Percentiles rank a stretch among this genome's conserved stretches.
Conservation (phyloP, 768 basidiomycete species). For the Coprinopsis sp. region DNA sequence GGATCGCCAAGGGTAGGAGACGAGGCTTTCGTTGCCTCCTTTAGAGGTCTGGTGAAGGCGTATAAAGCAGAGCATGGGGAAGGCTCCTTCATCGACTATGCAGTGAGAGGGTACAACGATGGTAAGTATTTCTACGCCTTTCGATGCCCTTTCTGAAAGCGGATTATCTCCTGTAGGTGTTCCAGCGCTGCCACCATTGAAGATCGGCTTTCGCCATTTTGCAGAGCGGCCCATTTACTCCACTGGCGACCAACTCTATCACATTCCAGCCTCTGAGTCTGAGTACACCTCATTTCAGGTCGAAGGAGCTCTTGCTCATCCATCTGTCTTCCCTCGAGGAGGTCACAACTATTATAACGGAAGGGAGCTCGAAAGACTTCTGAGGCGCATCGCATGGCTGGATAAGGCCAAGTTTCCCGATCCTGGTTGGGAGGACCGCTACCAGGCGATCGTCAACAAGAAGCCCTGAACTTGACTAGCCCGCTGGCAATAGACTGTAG, state of each 20-base stretch:
- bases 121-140: slow-evolving; percentile 27
- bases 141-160: background rate
- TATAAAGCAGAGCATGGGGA: slow-evolving; percentile 33
- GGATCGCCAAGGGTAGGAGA: slow-evolving; percentile 51
- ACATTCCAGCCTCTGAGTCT: slow-evolving; percentile 38
- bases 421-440: slow-evolving; percentile 39
- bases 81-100: slow-evolving; percentile 39
- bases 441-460: slow-evolving; percentile 21
- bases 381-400: slow-evolving; percentile 40
- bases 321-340: slow-evolving; percentile 41
- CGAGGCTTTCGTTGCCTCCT: slow-evolving; percentile 34
- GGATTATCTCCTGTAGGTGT: slow-evolving; percentile 36
- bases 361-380: slow-evolving; percentile 46
- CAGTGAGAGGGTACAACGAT: slow-evolving; percentile 53
- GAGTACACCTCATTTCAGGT: slow-evolving; percentile 45
- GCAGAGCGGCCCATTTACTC: slow-evolving; percentile 45
- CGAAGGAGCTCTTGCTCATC: slow-evolving; percentile 14
- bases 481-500: too few species aligned
- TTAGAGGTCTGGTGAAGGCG: slow-evolving; percentile 30
- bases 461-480: too few species aligned
- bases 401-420: slow-evolving; percentile 28
- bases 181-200: slow-evolving; percentile 48
- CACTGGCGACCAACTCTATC: slow-evolving; percentile 42
- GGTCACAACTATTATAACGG: slow-evolving; percentile 64
- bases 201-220: slow-evolving; percentile 51